Evolutionary conservation across 768 basidiomycete genomes (phyloP), one percentile per base, ranked within the genome.

Genomic region (Trametes sanguinea): DNA sequence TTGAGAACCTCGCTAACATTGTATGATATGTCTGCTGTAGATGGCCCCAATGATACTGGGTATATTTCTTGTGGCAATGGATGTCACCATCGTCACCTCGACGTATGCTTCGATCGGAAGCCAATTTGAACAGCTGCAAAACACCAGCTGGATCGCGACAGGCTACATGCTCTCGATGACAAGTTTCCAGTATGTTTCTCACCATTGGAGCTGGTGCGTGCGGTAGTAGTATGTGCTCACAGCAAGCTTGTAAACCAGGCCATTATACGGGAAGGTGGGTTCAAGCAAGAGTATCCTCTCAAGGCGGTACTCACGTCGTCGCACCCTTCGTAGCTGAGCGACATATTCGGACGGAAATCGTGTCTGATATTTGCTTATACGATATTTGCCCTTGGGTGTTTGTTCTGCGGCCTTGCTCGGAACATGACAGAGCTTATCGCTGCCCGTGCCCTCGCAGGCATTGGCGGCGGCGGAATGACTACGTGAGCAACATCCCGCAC

Each of bases 141-240:
- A 82, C 58, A 85, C 85, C 0, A 85, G 85, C 63, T 88, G 85
- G 85, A 84, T 88, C 32, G 82, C 85, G 3, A 87, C 85, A 0
- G 81, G 82, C 0, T 87, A 87, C 67, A 78, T 88, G 74, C 69
- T 88, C 57, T 84, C 85, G 0, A 72, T 83, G 42, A 83, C 85
- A 0, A 83, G 81, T 60, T 84, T 87, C 63, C 86, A 86, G 85
- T 86, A 48, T 47, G 79, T 74, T 29, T 37, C 22, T 22, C 22
- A 22, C 22, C 22, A 22, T 22, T 22, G 22, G 22, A 22, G 22
- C 1, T 1, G 1, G 22, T 22, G 22, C 22, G 22, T 22, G 22
- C 1, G 22, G 22, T 22, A 22, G 22, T 22, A 22, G 22, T 22
- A 22, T 22, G 22, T 22, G 22, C 22, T 22, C 22, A 22, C 22